Conservation (phyloP, 2,329 filamentous ascomycete species). For the Lasiodiplodia citricola region DNA sequence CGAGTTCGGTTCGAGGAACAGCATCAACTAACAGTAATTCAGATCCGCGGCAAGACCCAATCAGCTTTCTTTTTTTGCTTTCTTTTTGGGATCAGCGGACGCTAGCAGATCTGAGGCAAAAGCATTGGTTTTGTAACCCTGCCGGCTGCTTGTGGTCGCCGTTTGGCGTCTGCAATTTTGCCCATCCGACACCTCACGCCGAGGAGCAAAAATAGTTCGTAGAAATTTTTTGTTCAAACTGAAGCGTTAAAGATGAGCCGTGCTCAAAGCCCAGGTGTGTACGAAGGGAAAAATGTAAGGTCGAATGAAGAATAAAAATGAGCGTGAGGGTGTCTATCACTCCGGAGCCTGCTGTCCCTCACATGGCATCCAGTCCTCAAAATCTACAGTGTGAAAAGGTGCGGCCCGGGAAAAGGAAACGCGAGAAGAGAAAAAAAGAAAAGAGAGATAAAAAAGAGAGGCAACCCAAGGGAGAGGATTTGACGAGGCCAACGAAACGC, state of each 20-base stretch:
- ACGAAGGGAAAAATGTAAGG: neutral
- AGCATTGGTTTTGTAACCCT: neutral
- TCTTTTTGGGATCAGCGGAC: neutral
- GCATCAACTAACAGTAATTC: neutral
- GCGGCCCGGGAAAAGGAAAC: neutral
- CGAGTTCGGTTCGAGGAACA: neutral
- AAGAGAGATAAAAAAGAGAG: neutral
- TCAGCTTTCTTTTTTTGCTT: neutral
- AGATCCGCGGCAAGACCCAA: neutral
- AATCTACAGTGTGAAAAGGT: neutral
- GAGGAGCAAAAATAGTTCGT: neutral
- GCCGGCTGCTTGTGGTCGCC: neutral
- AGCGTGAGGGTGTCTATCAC: conserved; percentile 10
- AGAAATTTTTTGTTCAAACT: neutral
- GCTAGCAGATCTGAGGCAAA: neutral
- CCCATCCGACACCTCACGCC: neutral
- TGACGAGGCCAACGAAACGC: neutral
- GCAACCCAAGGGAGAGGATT: neutral
- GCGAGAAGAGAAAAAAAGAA: neutral
- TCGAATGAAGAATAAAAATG: neutral
- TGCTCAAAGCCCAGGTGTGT: neutral
- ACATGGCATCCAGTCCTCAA: neutral
- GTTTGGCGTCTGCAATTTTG: neutral
- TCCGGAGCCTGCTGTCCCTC: neutral
- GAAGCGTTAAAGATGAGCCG: neutral